Evolutionary conservation across 768 basidiomycete genomes (phyloP).

Genomic region (Mycena polygramma): DNA sequence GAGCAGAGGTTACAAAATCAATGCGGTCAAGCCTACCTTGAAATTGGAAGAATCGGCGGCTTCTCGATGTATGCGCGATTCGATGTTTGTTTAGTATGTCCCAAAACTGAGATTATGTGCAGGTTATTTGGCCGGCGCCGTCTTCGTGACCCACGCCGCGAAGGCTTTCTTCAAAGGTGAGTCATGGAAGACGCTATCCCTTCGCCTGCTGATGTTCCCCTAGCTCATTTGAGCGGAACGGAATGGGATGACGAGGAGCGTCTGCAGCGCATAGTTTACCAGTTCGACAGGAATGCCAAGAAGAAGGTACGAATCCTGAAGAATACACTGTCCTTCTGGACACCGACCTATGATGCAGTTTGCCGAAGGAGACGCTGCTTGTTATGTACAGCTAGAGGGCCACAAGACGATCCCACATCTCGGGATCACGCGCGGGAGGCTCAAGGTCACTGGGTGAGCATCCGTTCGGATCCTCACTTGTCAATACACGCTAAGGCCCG

Average conservation of each 20-base stretch:
- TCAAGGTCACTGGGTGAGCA: constrained; percentile 38
- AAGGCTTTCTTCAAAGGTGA: constrained; percentile 35
- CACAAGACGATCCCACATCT: constrained; percentile 34
- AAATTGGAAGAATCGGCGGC: constrained; percentile 36
- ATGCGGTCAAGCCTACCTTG: constrained; percentile 23
- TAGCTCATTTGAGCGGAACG: constrained; percentile 35
- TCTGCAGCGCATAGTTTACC: constrained; percentile 33
- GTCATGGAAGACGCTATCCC: neutral
- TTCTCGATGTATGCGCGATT: constrained; percentile 36
- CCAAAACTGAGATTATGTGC: neutral
- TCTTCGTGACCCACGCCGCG: constrained; percentile 39
- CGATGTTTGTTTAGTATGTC: neutral
- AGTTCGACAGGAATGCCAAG: constrained; percentile 42
- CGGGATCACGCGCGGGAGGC: constrained; percentile 35
- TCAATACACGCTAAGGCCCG: too few species aligned
- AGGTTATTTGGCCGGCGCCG: constrained; percentile 42
- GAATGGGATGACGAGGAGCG: constrained; percentile 39
- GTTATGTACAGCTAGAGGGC: constrained; percentile 36
- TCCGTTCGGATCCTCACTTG: neutral
- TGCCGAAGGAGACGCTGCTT: constrained; percentile 25
- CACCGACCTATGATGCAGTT: constrained; percentile 24
- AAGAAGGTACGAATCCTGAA: constrained; percentile 32
- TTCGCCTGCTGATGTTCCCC: neutral
- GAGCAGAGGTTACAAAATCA: constrained; percentile 38
- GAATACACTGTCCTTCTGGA: neutral